Evolutionary conservation across 108 stramenopile genomes (phyloP).

Genomic region (Nitzschia inconspicua): DNA sequence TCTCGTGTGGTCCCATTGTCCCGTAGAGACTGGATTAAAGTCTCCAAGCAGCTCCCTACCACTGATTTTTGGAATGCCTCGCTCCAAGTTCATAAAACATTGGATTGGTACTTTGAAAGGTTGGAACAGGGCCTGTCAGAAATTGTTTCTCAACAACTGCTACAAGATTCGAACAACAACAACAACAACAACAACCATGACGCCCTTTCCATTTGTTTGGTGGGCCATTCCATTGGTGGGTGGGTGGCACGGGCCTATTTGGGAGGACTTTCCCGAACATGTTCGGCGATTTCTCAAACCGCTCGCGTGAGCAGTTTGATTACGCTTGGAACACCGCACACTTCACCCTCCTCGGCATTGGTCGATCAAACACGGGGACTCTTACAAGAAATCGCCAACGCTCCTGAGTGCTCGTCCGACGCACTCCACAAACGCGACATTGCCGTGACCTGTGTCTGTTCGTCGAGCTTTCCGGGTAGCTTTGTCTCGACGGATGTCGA

Average conservation of each 20-base stretch:
- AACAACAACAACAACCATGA: not conserved
- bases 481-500: slow-evolving; percentile 55
- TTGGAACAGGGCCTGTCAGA: slow-evolving; percentile 59
- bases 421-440: slow-evolving; percentile 50
- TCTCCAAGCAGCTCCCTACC: slow-evolving; percentile 63
- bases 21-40: slow-evolving; percentile 83
- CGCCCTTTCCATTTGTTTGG: slow-evolving; percentile 45
- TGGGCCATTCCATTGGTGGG: slow-evolving; percentile 76
- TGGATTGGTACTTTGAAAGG: slow-evolving; percentile 78
- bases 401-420: slow-evolving; percentile 43
- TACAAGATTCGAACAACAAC: slow-evolving; percentile 33
- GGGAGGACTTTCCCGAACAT: slow-evolving; percentile 61
- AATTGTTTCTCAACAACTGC: slow-evolving; percentile 52
- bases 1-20: slow-evolving; percentile 56
- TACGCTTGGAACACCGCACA: slow-evolving; percentile 73
- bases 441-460: slow-evolving; percentile 60
- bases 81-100: slow-evolving; percentile 46
- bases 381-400: slow-evolving; percentile 48
- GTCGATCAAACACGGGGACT: slow-evolving; percentile 80
- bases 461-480: slow-evolving; percentile 42
- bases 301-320: slow-evolving; percentile 41
- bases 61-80: slow-evolving; percentile 56
- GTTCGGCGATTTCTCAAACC: slow-evolving; percentile 43
- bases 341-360: slow-evolving; percentile 53
- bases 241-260: slow-evolving; percentile 78